Base-by-base conservation (phyloP, 208 protist genomes). In the Acanthamoeba sp. region DNA sequence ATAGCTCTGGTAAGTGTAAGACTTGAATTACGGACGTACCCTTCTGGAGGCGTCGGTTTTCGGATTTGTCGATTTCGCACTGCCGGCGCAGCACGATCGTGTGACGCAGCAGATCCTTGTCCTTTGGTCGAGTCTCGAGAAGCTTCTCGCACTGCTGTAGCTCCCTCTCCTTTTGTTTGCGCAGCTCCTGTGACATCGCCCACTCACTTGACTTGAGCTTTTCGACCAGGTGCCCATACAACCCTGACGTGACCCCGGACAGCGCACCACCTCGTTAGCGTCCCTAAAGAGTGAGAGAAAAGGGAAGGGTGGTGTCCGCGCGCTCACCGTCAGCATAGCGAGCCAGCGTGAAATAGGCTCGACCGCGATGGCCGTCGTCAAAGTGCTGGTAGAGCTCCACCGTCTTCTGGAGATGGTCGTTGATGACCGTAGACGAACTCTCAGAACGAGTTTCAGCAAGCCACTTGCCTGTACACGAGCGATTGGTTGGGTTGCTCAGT, bases 381-480 rank as follows among this genome's bases (percentile, higher is more conserved):
- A 45, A 69, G 36, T 94, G 18, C 32, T 95, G 27, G 52, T 93
- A 95, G 42, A 95, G 91, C 22, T 66, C 94, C 24, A 95, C 80
- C 2, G 82, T 48, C 62, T 89, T 84, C 42, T 93, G 71, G 18
- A 95, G 69, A 59, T 90, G 93, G 36, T 95, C 85, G 18, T 95
- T 66, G 40, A 93, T 73, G 50, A 92, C 82, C 1, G 80, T 80
- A 12, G 59, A 85, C 12, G 84, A 89, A n/a, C 87, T 92, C 82
- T 95, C 94, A 7, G 94, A 84, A 14, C 57, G 48, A 20, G 94
- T 95, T 27, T 95, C 59, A 0, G 78, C 80, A 3, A 92, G 50
- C 94, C 94, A 95, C 64, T 89, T 95, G 32, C 94, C 93, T 78
- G 42, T n/a, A n/a, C n/a, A n/a, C n/a, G n/a, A n/a, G n/a, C n/a